Conservation (phyloP, 192 early-diverging fungal genomes). For the Coemansia sp. region DNA sequence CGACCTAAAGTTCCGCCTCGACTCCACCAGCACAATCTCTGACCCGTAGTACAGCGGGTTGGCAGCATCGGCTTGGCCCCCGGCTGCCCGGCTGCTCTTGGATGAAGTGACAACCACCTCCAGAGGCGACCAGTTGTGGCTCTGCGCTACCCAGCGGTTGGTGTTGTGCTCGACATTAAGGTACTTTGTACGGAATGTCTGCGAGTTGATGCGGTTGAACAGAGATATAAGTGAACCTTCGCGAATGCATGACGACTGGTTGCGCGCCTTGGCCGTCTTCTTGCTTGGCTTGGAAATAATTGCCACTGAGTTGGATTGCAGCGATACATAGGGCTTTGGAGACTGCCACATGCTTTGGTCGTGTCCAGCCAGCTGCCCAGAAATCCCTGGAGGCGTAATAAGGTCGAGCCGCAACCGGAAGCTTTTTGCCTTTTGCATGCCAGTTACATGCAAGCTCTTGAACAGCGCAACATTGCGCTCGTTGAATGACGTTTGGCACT, state of each 20-base stretch:
- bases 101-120: constrained; percentile 28
- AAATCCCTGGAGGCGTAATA: constrained; percentile 32
- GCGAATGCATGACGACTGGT: constrained; percentile 72
- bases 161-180: constrained; percentile 60
- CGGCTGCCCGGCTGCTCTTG: neutral
- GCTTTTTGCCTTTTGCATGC: constrained; percentile 76
- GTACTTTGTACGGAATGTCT: constrained; percentile 86
- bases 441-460: constrained; percentile 74
- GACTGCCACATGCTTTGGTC: constrained; percentile 13
- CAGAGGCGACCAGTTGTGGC: constrained; percentile 54
- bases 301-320: constrained; percentile 70
- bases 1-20: constrained; percentile 60
- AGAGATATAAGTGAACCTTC: constrained; percentile 74
- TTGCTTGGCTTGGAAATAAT: constrained; percentile 94
- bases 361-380: constrained; percentile 11
- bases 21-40: constrained; percentile 67
- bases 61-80: neutral
- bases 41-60: constrained; percentile 63
- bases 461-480: constrained; percentile 60
- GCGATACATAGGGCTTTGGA: constrained; percentile 56
- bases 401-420: constrained; percentile 70
- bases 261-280: constrained; percentile 81
- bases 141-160: constrained; percentile 49
- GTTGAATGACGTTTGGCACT: constrained; percentile 51
- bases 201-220: constrained; percentile 89